These are phyloP conservation scores for Aphanomyces invadans DNA, from an alignment of 352 stramenopile species.

Conservation along the genomic window DNA sequence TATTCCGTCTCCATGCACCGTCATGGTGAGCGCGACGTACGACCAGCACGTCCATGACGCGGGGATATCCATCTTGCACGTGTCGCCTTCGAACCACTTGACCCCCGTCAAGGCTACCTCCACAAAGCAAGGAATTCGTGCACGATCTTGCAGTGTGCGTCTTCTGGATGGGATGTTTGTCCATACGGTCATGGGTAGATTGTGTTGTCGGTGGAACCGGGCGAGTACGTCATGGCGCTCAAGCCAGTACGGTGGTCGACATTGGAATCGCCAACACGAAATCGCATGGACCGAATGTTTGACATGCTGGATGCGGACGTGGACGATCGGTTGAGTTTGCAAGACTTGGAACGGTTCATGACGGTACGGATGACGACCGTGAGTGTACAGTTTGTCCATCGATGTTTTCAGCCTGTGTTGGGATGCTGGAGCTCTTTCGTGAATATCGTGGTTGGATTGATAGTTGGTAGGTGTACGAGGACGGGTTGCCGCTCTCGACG, in stretches of 20 bases:
- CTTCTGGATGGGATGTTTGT: neutral
- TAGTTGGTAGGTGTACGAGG: slow-evolving; percentile 20
- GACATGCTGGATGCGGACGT: slow-evolving; percentile 7
- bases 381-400: neutral
- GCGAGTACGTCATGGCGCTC: slow-evolving; percentile 12
- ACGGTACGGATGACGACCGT: neutral
- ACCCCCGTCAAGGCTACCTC: neutral
- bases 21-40: neutral
- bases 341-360: slow-evolving; percentile 10
- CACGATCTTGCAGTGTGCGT: neutral
- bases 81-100: neutral
- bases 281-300: slow-evolving; percentile 1
- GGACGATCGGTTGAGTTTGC: neutral
- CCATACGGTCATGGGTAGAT: neutral
- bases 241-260: neutral
- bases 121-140: neutral
- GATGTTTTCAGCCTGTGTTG: neutral
- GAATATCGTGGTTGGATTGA: neutral
- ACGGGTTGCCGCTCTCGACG: neutral
- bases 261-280: neutral
- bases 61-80: neutral
- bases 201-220: neutral
- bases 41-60: neutral
- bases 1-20: neutral
- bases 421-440: neutral